phyloP scores from a whole-genome alignment of 495 filamentous ascomycete species.

The Tirmania nivea region DNA sequence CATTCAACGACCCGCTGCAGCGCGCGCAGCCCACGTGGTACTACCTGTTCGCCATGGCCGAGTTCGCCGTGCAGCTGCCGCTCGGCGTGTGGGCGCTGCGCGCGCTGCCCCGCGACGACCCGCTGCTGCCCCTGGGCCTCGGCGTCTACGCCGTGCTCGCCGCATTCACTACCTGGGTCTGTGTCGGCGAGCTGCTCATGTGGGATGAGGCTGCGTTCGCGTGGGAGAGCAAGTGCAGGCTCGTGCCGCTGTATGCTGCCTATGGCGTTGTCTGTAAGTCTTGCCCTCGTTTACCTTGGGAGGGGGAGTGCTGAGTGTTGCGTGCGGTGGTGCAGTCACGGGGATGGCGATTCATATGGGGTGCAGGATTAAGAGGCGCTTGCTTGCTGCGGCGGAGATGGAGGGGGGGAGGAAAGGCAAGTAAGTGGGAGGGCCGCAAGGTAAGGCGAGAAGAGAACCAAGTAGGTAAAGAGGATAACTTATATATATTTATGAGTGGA shows the following conservation, averaged over 20 bases:
- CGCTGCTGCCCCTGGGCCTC: not conserved
- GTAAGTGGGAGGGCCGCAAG: too few relatives aligned
- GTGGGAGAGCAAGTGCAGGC: not conserved
- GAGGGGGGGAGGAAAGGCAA: not conserved
- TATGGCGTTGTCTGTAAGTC: not conserved
- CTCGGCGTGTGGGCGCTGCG: not conserved
- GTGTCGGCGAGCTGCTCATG: not conserved
- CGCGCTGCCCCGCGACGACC: not conserved
- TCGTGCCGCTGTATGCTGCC: not conserved
- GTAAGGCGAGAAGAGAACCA: too few relatives aligned
- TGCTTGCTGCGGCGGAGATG: not conserved
- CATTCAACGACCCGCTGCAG: not conserved
- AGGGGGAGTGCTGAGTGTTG: not conserved
- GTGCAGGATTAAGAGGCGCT: not conserved
- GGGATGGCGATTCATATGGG: not conserved
- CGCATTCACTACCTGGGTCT: not conserved
- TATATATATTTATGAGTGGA: too few relatives aligned
- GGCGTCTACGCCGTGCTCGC: not conserved
- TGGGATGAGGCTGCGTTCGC: not conserved
- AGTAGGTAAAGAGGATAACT: too few relatives aligned
- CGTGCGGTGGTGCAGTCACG: not conserved
- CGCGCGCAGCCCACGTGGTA: not conserved
- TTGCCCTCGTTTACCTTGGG: not conserved
- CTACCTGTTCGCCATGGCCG: not conserved
- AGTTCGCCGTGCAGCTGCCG: not conserved